Conservation (phyloP, 371 early-diverging fungal species). For the Sporodiniella umbellata region DNA sequence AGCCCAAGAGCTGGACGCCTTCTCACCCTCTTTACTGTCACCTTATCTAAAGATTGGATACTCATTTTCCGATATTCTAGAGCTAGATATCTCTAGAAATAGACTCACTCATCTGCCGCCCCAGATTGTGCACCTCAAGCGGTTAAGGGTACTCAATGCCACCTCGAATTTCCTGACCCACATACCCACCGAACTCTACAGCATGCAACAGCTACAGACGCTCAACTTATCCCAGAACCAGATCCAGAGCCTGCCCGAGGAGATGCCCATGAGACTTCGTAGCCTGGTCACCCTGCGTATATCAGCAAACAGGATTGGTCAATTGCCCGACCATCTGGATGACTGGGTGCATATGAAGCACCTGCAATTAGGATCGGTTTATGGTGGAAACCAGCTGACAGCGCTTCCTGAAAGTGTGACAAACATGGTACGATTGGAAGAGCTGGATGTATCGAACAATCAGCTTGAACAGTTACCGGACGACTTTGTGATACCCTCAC, state of each 20-base stretch:
- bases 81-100: slow-evolving; percentile 61
- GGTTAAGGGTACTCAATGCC: slow-evolving; percentile 48
- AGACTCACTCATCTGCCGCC: slow-evolving; percentile 40
- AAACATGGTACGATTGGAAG: slow-evolving; percentile 43
- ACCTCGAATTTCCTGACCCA: slow-evolving; percentile 52
- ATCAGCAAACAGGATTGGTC: slow-evolving; percentile 48
- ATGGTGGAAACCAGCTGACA: slow-evolving; percentile 54
- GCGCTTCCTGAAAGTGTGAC: slow-evolving; percentile 45
- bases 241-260: slow-evolving; percentile 40
- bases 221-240: slow-evolving; percentile 56
- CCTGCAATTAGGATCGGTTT: slow-evolving; percentile 58
- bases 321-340: slow-evolving; percentile 39
- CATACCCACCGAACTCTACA: slow-evolving; percentile 49
- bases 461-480: slow-evolving; percentile 43
- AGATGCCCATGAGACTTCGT: slow-evolving; percentile 38
- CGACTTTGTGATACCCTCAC: slow-evolving; percentile 16
- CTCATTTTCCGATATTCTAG: slow-evolving; percentile 38
- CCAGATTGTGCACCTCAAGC: slow-evolving; percentile 37
- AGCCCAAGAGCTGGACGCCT: slow-evolving; percentile 28
- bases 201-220: slow-evolving; percentile 44
- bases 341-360: slow-evolving; percentile 47
- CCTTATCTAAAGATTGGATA: slow-evolving; percentile 18
- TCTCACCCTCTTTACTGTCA: slow-evolving; percentile 42
- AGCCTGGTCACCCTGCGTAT: slow-evolving; percentile 48
- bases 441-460: slow-evolving; percentile 58